Conservation (phyloP, 345 rosid genomes). For the Camelina hispida region DNA sequence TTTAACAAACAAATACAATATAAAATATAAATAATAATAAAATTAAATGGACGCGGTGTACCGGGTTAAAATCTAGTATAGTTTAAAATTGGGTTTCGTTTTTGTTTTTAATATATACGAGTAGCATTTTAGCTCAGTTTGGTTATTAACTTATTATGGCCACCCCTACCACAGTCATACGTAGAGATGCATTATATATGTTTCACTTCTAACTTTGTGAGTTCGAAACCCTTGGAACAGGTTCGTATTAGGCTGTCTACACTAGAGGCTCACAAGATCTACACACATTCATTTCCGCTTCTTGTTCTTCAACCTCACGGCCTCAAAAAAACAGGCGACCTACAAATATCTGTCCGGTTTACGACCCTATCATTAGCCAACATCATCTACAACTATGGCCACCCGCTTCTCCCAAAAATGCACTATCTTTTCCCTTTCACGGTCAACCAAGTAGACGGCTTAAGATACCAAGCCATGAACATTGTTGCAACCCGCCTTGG, state of each 20-base stretch:
- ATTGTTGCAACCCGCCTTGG: slow-evolving; percentile 76
- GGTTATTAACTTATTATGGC: neutral
- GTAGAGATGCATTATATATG: neutral
- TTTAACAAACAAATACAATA: too few species aligned
- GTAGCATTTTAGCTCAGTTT: neutral
- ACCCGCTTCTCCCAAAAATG: slow-evolving; percentile 86
- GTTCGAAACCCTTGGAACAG: slow-evolving; percentile 17
- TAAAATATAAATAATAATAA: too few species aligned
- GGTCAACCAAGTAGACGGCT: slow-evolving; percentile 74
- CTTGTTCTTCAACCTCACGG: slow-evolving; percentile 70
- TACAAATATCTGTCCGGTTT: slow-evolving; percentile 70
- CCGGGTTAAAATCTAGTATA: too few species aligned
- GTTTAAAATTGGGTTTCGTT: neutral
- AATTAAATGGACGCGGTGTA: too few species aligned
- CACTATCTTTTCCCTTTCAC: slow-evolving; percentile 81
- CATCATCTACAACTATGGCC: slow-evolving; percentile 66
- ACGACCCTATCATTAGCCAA: slow-evolving; percentile 68
- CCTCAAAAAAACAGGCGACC: slow-evolving; percentile 81
- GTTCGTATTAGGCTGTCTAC: slow-evolving; percentile 67
- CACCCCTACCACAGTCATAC: neutral
- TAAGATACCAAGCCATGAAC: slow-evolving; percentile 83
- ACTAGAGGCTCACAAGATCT: slow-evolving; percentile 72
- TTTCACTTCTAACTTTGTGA: slow-evolving; percentile 1
- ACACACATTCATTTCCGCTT: slow-evolving; percentile 80
- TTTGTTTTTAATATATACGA: neutral